phyloP scores from a whole-genome alignment of 306 rosid species.

The Acacia crassicarpa region DNA sequence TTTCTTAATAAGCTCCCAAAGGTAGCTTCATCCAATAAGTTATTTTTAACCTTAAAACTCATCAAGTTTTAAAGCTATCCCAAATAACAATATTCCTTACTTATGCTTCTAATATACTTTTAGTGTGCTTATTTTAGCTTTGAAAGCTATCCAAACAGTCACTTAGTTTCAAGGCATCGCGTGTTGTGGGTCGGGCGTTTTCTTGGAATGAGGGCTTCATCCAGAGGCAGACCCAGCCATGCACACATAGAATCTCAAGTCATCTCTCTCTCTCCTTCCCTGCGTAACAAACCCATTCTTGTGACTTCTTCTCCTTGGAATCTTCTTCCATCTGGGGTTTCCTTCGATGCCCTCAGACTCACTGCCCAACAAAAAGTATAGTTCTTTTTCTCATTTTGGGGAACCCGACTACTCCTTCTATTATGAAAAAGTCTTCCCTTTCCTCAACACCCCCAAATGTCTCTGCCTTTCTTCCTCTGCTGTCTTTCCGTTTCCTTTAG shows the following conservation, averaged over 20 bases:
- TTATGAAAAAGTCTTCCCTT: slow-evolving; percentile 15
- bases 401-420: slow-evolving; percentile 34
- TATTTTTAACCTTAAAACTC: too few species aligned
- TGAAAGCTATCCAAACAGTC: too few species aligned
- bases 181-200: slow-evolving; percentile 18
- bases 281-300: slow-evolving; percentile 30
- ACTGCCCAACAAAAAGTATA: slow-evolving; percentile 35
- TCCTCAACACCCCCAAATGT: slow-evolving; percentile 36
- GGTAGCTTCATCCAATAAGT: too few species aligned
- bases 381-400: slow-evolving; percentile 39
- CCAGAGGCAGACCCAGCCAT: slow-evolving; percentile 43
- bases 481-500: slow-evolving; percentile 37
- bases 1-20: too few species aligned
- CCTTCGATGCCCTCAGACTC: slow-evolving; percentile 35
- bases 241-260: slow-evolving; percentile 56
- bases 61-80: too few species aligned
- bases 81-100: too few species aligned
- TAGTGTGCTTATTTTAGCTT: too few species aligned
- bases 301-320: slow-evolving; percentile 42
- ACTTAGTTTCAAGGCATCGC: not conserved
- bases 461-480: slow-evolving; percentile 19
- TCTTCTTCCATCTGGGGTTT: slow-evolving; percentile 34
- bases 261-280: slow-evolving; percentile 32
- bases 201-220: slow-evolving; percentile 55
- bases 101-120: too few species aligned